Conservation (phyloP, 805 yeast species). For the Cyberlindnera euphorbiae region DNA sequence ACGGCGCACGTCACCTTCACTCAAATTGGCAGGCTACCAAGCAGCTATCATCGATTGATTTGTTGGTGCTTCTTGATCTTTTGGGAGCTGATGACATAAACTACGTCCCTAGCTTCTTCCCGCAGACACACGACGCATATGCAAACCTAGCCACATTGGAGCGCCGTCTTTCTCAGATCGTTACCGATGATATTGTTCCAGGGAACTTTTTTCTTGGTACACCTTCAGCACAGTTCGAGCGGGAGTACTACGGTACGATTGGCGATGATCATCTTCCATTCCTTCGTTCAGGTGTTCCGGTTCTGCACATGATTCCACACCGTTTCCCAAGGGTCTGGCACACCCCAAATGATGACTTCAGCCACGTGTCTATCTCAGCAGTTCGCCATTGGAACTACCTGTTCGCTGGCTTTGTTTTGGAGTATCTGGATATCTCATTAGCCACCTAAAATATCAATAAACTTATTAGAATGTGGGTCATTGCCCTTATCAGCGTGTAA, state of each 20-base stretch:
- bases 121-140: slow-evolving; percentile 35
- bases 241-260: slow-evolving; percentile 19
- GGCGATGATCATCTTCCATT: slow-evolving; percentile 57
- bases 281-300: slow-evolving; percentile 38
- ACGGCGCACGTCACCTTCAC: slow-evolving; percentile 52
- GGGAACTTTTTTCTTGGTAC: slow-evolving; percentile 9
- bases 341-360: slow-evolving; percentile 41
- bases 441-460: too few relatives aligned
- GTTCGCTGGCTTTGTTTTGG: slow-evolving; percentile 34
- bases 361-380: slow-evolving; percentile 33
- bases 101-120: slow-evolving; percentile 38
- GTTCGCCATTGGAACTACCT: slow-evolving; percentile 44
- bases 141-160: slow-evolving; percentile 34
- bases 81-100: slow-evolving; percentile 35
- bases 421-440: slow-evolving; percentile 23
- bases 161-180: slow-evolving; percentile 12
- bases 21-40: slow-evolving; percentile 29
- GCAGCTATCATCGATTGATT: slow-evolving; percentile 32
- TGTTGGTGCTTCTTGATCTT: slow-evolving; percentile 46
- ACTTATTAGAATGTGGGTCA: too few relatives aligned
- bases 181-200: slow-evolving; percentile 4
- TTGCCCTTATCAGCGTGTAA: too few relatives aligned
- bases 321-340: slow-evolving; percentile 53
- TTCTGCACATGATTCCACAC: slow-evolving; percentile 49
- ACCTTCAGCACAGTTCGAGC: slow-evolving; percentile 15